Percentiles rank a stretch among this genome's conserved stretches.
Evolutionary conservation across 495 filamentous ascomycete species (phyloP).

Genomic region (Penicillium odoratum): DNA sequence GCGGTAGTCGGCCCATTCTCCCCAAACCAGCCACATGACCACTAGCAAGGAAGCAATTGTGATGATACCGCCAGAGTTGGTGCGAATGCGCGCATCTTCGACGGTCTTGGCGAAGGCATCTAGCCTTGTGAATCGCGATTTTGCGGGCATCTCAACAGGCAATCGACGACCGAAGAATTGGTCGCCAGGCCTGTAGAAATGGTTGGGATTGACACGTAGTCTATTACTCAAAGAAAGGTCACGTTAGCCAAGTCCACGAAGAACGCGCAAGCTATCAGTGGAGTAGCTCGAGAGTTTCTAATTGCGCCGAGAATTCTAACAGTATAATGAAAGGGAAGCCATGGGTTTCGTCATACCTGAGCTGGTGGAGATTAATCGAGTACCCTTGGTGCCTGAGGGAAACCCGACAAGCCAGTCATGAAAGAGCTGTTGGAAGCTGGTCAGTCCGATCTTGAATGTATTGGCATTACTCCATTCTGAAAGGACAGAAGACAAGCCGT

Average conservation of each 20-base stretch:
- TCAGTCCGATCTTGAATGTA: conserved; percentile 26
- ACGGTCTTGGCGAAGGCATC: conserved; percentile 99
- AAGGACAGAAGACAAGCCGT: conserved; percentile 40
- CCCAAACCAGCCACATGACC: conserved; percentile 85
- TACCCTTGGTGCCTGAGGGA: conserved; percentile 6
- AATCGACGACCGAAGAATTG: conserved; percentile 33
- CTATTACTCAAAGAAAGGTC: not conserved
- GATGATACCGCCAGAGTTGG: conserved; percentile 94
- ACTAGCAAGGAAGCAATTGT: conserved; percentile 86
- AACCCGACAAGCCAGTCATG: conserved; percentile 9
- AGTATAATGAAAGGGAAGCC: not conserved
- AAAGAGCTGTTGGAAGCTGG: conserved; percentile 28
- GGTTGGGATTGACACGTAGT: conserved; percentile 5
- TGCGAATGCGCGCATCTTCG: conserved; percentile 94
- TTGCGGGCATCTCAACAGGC: conserved; percentile 48
- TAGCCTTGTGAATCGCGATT: conserved; percentile 88
- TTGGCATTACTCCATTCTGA: conserved; percentile 25
- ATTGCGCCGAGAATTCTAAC: not conserved
- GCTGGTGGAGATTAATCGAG: not conserved
- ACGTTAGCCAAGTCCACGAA: conserved; percentile 11
- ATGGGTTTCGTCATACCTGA: not conserved
- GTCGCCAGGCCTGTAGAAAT: conserved; percentile 4
- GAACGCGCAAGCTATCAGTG: conserved; percentile 20
- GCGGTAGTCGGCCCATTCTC: conserved; percentile 94
- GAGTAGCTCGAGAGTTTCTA: not conserved